phyloP scores from a whole-genome alignment of 2,329 filamentous ascomycete species.

The Epichloe uncinata region DNA sequence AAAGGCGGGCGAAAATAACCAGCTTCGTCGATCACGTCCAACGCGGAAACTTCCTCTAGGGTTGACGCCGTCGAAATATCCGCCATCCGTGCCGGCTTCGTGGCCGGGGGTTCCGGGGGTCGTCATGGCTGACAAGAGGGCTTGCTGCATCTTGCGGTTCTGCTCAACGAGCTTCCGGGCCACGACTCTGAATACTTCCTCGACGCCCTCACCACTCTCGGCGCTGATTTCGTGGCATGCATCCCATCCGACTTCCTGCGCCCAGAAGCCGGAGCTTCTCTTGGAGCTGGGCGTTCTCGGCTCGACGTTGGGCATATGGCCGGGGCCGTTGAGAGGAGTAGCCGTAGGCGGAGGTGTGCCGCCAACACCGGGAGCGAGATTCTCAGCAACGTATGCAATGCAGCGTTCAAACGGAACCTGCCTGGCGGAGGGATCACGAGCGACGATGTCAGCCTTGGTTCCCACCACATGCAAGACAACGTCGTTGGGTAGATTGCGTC shows the following conservation, averaged over 20 bases:
- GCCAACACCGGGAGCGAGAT: slow-evolving; percentile 59
- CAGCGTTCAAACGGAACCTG: slow-evolving; percentile 90
- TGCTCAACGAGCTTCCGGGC: slow-evolving; percentile 50
- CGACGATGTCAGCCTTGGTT: slow-evolving; percentile 84
- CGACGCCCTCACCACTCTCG: slow-evolving; percentile 87
- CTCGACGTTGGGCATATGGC: slow-evolving; percentile 24
- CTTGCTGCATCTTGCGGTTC: slow-evolving; percentile 49
- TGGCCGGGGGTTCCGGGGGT: slow-evolving; percentile 38
- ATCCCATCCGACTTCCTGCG: slow-evolving; percentile 87
- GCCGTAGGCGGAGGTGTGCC: slow-evolving; percentile 56
- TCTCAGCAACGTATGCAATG: slow-evolving; percentile 89
- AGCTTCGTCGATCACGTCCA: slow-evolving; percentile 43
- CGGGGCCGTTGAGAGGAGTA: slow-evolving; percentile 21
- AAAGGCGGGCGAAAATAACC: slow-evolving; percentile 43
- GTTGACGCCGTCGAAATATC: slow-evolving; percentile 39
- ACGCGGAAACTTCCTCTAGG: slow-evolving; percentile 40
- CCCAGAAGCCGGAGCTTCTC: slow-evolving; percentile 70
- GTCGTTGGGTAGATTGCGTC: slow-evolving; percentile 61
- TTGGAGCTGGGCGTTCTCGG: slow-evolving; percentile 49
- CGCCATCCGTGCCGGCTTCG: slow-evolving; percentile 29
- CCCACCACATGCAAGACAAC: slow-evolving; percentile 90
- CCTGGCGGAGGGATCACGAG: slow-evolving; percentile 62
- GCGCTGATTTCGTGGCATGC: slow-evolving; percentile 95
- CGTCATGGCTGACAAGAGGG: slow-evolving; percentile 40
- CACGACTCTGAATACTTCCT: slow-evolving; percentile 78